Evolutionary conservation across 129 eudicot genomes (phyloP).

Genomic region (Ambrosia trifida): DNA sequence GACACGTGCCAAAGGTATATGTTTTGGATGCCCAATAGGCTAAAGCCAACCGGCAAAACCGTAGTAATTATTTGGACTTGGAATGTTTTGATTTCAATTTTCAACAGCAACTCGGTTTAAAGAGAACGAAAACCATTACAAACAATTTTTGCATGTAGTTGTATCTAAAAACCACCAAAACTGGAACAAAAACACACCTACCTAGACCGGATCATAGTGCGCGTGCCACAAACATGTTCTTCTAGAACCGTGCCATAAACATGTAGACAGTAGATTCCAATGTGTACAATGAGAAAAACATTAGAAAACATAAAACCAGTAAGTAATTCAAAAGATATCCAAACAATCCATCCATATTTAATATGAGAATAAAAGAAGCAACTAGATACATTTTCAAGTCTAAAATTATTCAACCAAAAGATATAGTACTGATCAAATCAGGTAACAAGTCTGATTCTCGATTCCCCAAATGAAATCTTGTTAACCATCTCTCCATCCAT

Average conservation of each 20-base stretch:
- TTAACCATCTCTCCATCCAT: conserved; percentile 21
- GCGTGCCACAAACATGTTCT: too few relatives aligned
- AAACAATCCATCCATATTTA: conserved; percentile 13
- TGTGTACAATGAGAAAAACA: background rate
- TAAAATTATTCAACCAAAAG: conserved; percentile 27
- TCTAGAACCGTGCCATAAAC: background rate
- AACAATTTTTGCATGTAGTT: too few relatives aligned
- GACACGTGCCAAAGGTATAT: too few relatives aligned
- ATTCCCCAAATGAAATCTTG: conserved; percentile 21
- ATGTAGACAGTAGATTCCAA: background rate
- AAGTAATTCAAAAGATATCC: background rate
- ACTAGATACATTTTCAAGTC: conserved; percentile 29
- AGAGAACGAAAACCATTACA: too few relatives aligned
- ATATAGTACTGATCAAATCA: conserved; percentile 29
- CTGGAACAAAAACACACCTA: too few relatives aligned
- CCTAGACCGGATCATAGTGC: too few relatives aligned
- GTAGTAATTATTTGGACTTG: too few relatives aligned
- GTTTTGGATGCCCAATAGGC: too few relatives aligned
- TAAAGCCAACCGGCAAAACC: too few relatives aligned
- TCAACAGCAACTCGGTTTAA: too few relatives aligned
- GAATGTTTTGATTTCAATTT: too few relatives aligned
- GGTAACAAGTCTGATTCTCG: conserved; percentile 20
- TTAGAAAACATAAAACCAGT: conserved; percentile 4
- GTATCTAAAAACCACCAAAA: too few relatives aligned
- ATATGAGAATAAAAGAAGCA: conserved; percentile 7